Evolutionary conservation across 2,329 filamentous ascomycete species (phyloP).

Genomic region (Taxawa tesnikishii): DNA sequence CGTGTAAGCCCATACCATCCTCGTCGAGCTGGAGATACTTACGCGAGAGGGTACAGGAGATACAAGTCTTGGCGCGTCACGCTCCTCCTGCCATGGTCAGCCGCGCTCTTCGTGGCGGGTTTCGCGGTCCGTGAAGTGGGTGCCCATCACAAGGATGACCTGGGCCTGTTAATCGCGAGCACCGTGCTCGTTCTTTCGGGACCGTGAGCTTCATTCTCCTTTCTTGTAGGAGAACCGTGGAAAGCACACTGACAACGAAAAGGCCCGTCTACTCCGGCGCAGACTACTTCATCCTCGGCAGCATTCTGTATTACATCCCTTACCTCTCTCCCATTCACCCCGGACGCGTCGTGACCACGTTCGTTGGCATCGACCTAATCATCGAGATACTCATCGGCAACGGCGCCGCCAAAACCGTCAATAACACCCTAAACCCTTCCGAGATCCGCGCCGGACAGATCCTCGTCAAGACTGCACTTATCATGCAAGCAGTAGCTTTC

Average conservation of each 20-base stretch:
- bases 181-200: slow-evolving; percentile 23
- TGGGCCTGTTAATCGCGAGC: slow-evolving; percentile 20
- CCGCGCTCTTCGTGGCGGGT: slow-evolving; percentile 42
- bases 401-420: slow-evolving; percentile 33
- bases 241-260: not conserved
- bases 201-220: slow-evolving; percentile 17
- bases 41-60: not conserved
- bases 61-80: slow-evolving; percentile 37
- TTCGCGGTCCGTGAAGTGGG: slow-evolving; percentile 42
- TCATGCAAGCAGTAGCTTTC: slow-evolving; percentile 36
- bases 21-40: not conserved
- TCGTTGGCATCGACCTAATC: slow-evolving; percentile 37
- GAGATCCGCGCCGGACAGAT: slow-evolving; percentile 5
- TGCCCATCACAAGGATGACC: slow-evolving; percentile 34
- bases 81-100: slow-evolving; percentile 41
- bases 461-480: slow-evolving; percentile 32
- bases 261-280: slow-evolving; percentile 45
- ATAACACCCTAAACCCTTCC: slow-evolving; percentile 25
- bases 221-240: too few species aligned
- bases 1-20: slow-evolving; percentile 1
- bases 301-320: slow-evolving; percentile 47
- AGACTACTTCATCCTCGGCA: slow-evolving; percentile 48
- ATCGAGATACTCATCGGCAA: slow-evolving; percentile 39
- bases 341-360: slow-evolving; percentile 42
- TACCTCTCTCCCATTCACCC: slow-evolving; percentile 44